Percentiles rank a stretch among this genome's conserved stretches.
Conservation (phyloP, 371 early-diverging fungal genomes). For the Mucor lusitanicus region DNA sequence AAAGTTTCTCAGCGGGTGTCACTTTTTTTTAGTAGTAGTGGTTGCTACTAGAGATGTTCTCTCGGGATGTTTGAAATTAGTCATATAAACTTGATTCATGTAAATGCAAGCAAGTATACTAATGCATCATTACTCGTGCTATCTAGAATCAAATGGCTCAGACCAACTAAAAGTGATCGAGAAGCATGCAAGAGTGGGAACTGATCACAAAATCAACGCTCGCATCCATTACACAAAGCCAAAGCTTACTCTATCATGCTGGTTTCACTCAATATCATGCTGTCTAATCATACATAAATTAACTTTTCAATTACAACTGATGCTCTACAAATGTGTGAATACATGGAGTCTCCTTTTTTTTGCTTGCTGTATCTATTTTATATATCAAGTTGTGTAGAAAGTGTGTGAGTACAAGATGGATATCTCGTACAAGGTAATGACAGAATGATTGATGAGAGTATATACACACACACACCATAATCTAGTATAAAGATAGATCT, state of each 20-base stretch:
- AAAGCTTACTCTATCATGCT: not conserved
- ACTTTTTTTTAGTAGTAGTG: not conserved
- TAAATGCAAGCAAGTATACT: not conserved
- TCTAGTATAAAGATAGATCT: not conserved
- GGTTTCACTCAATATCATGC: not conserved
- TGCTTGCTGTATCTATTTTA: not conserved
- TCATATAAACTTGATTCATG: not conserved
- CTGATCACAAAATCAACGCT: not conserved
- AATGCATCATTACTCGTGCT: not conserved
- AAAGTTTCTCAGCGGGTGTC: not conserved
- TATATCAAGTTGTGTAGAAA: too few relatives aligned
- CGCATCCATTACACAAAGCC: not conserved
- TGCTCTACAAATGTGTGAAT: not conserved
- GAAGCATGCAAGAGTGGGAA: not conserved
- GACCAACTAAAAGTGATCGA: constrained; percentile 1
- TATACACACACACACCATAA: too few relatives aligned
- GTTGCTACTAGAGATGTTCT: not conserved
- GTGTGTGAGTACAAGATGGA: not conserved
- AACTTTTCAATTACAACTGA: constrained; percentile 2
- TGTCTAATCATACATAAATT: not conserved
- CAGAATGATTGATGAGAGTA: too few relatives aligned
- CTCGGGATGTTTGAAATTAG: not conserved
- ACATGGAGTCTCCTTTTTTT: not conserved
- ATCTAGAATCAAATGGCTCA: not conserved
- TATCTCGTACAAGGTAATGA: not conserved